These are phyloP conservation scores for Ceratobasidium sp. DNA, from an alignment of 1,284 basidiomycete species.

Conservation along the genomic window DNA sequence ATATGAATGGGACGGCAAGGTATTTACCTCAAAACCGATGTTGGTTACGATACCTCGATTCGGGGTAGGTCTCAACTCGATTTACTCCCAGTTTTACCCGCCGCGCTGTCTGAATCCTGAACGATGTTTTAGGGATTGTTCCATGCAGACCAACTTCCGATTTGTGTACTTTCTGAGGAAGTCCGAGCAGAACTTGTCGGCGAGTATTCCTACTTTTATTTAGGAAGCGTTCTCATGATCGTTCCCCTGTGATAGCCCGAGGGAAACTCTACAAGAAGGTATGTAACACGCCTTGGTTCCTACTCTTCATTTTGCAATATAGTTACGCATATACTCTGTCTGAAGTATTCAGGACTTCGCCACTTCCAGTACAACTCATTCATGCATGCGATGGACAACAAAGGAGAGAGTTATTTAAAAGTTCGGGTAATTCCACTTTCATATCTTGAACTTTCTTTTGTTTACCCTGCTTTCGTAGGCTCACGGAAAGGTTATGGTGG, in stretches of 20 bases:
- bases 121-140: background rate
- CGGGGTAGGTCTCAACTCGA: background rate
- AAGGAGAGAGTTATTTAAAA: slow-evolving; percentile 11
- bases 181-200: slow-evolving; percentile 1
- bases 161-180: background rate
- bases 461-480: background rate
- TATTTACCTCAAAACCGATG: slow-evolving; percentile 6
- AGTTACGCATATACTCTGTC: background rate
- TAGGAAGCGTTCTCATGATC: background rate
- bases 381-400: background rate
- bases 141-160: background rate
- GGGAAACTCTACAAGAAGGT: slow-evolving; percentile 17
- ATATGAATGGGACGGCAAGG: slow-evolving; percentile 20
- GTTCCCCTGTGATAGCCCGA: background rate
- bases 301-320: too few relatives aligned
- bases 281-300: background rate
- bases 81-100: background rate
- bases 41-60: slow-evolving; percentile 1
- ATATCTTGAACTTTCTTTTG: too few relatives aligned
- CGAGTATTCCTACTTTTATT: background rate
- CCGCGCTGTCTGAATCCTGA: background rate
- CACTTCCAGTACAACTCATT: slow-evolving; percentile 23
- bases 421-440: background rate
- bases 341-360: slow-evolving; percentile 14
- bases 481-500: slow-evolving; percentile 26